Evolutionary conservation across 345 rosid species (phyloP).

Genomic region (Excoecaria cochinchinensis): DNA sequence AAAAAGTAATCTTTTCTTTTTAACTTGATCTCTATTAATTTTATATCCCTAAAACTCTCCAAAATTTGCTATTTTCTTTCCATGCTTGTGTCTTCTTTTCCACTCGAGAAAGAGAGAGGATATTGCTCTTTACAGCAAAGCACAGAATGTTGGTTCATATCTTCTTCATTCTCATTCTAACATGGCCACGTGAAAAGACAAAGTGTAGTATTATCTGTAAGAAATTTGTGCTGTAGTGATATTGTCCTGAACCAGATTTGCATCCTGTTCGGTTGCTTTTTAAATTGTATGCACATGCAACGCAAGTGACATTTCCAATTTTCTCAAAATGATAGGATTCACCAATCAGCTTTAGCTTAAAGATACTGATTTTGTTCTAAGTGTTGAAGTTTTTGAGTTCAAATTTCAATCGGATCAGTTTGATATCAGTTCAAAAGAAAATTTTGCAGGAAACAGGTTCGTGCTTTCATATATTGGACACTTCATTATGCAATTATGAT

Average conservation of each 20-base stretch:
- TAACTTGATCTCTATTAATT: constrained; percentile 1
- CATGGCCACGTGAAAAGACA: background rate
- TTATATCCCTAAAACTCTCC: background rate
- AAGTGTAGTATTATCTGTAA: background rate
- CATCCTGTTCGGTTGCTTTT: background rate
- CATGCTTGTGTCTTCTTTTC: background rate
- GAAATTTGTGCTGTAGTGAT: background rate
- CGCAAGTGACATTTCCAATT: background rate
- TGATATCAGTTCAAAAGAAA: no score
- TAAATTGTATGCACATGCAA: background rate
- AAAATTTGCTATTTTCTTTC: background rate
- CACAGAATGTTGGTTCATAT: background rate
- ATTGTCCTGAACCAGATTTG: background rate
- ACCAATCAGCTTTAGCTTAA: no score
- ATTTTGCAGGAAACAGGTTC: no score
- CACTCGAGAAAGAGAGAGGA: background rate
- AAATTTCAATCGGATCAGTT: no score
- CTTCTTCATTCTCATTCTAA: constrained; percentile 9
- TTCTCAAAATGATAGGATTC: background rate
- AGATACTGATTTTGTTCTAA: background rate
- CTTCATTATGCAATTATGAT: background rate
- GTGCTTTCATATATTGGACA: no score
- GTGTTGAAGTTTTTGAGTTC: no score
- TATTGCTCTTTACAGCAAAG: constrained; percentile 13
- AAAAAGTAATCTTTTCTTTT: background rate